phyloP scores from a whole-genome alignment of 2,329 filamentous ascomycete genomes.

The Trichoderma endophyticum region DNA sequence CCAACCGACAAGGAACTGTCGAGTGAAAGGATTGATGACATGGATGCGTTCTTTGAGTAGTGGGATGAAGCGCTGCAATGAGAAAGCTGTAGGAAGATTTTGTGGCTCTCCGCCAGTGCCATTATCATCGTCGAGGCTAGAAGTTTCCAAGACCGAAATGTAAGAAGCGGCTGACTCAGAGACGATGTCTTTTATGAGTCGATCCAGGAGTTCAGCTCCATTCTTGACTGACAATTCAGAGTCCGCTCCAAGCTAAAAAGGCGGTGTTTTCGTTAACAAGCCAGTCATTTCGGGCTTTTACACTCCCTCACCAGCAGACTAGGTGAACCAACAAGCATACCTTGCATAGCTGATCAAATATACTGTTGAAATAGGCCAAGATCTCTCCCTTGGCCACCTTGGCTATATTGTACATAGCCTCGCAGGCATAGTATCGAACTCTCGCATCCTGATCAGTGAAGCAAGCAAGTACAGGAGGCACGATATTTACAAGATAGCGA shows the following conservation, averaged over 20 bases:
- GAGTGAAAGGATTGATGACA: slow-evolving; percentile 90
- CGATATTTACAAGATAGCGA: slow-evolving; percentile 86
- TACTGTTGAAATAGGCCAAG: slow-evolving; percentile 94
- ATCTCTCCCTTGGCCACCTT: slow-evolving; percentile 99
- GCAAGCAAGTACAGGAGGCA: slow-evolving; percentile 93
- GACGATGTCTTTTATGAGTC: slow-evolving; percentile 93
- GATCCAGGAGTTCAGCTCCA: slow-evolving; percentile 89
- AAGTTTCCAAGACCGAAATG: slow-evolving; percentile 76
- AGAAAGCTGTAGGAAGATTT: slow-evolving; percentile 80
- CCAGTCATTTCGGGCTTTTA: neutral
- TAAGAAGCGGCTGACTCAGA: slow-evolving; percentile 94
- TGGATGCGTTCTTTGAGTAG: slow-evolving; percentile 90
- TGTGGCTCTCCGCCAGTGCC: slow-evolving; percentile 45
- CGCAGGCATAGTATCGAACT: slow-evolving; percentile 96
- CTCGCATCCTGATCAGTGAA: slow-evolving; percentile 97
- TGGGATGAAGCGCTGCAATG: slow-evolving; percentile 84
- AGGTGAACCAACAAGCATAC: slow-evolving; percentile 43
- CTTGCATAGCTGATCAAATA: slow-evolving; percentile 97
- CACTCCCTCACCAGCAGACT: neutral
- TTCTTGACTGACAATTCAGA: slow-evolving; percentile 98
- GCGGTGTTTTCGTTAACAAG: neutral
- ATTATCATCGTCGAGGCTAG: slow-evolving; percentile 45
- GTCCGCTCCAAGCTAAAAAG: slow-evolving; percentile 80
- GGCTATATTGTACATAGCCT: slow-evolving; percentile 99
- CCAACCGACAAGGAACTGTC: slow-evolving; percentile 95